These are phyloP conservation scores for Kluyveromyces nonfermentans DNA, from an alignment of 805 yeast species.

Conservation along the genomic window DNA sequence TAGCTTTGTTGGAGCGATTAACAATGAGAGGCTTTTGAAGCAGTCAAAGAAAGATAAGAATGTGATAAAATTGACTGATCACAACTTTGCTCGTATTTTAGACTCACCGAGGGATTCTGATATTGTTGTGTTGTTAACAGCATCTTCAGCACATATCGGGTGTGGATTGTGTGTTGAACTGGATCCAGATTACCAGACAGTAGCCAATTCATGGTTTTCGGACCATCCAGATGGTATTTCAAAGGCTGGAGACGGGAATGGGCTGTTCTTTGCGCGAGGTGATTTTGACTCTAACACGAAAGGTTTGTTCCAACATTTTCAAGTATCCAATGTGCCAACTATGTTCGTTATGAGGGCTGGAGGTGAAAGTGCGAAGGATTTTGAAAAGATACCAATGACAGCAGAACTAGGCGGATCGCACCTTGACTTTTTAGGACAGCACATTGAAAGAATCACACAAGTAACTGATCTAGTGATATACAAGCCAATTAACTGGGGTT, in stretches of 20 bases:
- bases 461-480: slow-evolving; percentile 25
- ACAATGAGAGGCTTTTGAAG: slow-evolving; percentile 19
- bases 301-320: slow-evolving; percentile 34
- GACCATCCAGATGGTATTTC: slow-evolving; percentile 45
- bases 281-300: slow-evolving; percentile 55
- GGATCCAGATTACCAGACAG: slow-evolving; percentile 50
- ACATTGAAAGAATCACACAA: slow-evolving; percentile 17
- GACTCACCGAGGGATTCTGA: slow-evolving; percentile 60
- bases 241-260: slow-evolving; percentile 15
- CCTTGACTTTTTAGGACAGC: slow-evolving; percentile 23
- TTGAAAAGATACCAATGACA: slow-evolving; percentile 26
- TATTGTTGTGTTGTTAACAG: slow-evolving; percentile 62
- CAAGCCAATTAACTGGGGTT: slow-evolving; percentile 33
- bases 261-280: slow-evolving; percentile 61
- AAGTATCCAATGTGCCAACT: slow-evolving; percentile 71
- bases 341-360: slow-evolving; percentile 54
- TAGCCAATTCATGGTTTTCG: slow-evolving; percentile 56
- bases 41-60: slow-evolving; percentile 27
- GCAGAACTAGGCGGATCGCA: slow-evolving; percentile 29
- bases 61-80: slow-evolving; percentile 45
- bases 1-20: slow-evolving; percentile 11
- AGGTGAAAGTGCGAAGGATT: slow-evolving; percentile 27
- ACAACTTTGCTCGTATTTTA: slow-evolving; percentile 47
- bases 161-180: slow-evolving; percentile 68
- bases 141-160: slow-evolving; percentile 62